Percentiles rank a stretch among this genome's conserved stretches.
These are phyloP conservation scores for Fusarium haematococcum DNA, from an alignment of 2,329 filamentous ascomycete genomes.

Conservation along the genomic window DNA sequence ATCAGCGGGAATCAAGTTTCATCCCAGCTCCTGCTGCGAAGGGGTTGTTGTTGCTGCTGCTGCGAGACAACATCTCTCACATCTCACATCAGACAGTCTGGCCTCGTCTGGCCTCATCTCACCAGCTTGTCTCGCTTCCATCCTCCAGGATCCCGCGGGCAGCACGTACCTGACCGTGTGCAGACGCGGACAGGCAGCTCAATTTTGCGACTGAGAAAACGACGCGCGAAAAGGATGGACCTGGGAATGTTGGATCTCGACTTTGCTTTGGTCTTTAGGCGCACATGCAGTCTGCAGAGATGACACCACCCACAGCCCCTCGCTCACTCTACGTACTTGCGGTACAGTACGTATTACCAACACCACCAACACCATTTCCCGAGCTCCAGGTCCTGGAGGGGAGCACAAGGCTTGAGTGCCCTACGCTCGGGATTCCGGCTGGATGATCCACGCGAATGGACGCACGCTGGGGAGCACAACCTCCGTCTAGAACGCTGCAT, in stretches of 20 bases:
- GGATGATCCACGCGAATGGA: constrained; percentile 18
- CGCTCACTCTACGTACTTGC: background rate
- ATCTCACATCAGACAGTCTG: constrained; percentile 19
- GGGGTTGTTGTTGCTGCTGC: constrained; percentile 4
- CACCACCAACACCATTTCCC: constrained; percentile 11
- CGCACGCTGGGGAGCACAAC: constrained; percentile 10
- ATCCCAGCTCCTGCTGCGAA: constrained; percentile 2
- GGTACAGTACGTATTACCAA: background rate
- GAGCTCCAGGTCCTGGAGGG: constrained; percentile 17
- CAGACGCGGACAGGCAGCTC: constrained; percentile 10
- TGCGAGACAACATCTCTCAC: constrained; percentile 9
- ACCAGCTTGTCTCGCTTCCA: constrained; percentile 20
- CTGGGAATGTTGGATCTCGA: constrained; percentile 35
- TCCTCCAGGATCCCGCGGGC: constrained; percentile 4
- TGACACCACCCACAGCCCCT: constrained; percentile 38
- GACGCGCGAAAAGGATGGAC: background rate
- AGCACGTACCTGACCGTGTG: constrained; percentile 13
- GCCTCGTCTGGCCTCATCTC: constrained; percentile 10
- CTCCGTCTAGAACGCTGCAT: constrained; percentile 2
- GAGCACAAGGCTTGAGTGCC: constrained; percentile 4
- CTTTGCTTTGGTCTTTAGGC: constrained; percentile 23
- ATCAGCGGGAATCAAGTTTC: constrained; percentile 12
- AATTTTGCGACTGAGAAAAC: constrained; percentile 1
- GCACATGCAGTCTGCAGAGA: constrained; percentile 36
- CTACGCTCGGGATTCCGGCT: background rate